phyloP scores from a whole-genome alignment of 2,329 filamentous ascomycete genomes.

The Helminthosporium solani region DNA sequence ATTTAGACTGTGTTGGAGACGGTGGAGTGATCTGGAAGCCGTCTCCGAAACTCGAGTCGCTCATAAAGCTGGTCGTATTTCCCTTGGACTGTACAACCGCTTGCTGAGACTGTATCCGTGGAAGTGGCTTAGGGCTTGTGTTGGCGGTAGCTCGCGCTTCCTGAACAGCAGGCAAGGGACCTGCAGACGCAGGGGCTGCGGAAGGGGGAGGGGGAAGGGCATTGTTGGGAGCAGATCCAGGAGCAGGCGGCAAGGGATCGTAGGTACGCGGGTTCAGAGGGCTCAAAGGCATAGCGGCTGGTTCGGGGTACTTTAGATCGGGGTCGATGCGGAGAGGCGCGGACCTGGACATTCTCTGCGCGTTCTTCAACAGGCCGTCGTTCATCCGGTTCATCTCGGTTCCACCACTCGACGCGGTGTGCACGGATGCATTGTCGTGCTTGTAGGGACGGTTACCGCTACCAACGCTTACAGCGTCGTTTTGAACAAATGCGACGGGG shows the following conservation, averaged over 20 bases:
- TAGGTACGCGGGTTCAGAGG: constrained; percentile 30
- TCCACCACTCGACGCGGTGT: constrained; percentile 52
- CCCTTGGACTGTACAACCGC: constrained; percentile 36
- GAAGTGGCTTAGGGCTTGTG: constrained; percentile 19
- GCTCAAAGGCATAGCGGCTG: constrained; percentile 27
- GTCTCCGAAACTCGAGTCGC: constrained; percentile 57
- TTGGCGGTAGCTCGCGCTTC: constrained; percentile 27
- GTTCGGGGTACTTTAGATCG: constrained; percentile 40
- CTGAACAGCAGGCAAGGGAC: constrained; percentile 20
- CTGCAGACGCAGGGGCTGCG: constrained; percentile 20
- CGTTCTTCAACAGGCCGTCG: constrained; percentile 57
- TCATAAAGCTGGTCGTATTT: constrained; percentile 46
- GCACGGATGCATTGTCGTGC: constrained; percentile 51
- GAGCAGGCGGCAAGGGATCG: constrained; percentile 13
- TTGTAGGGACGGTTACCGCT: constrained; percentile 28
- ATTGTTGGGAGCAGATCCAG: constrained; percentile 20
- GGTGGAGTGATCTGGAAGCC: constrained; percentile 52
- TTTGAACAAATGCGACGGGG: constrained; percentile 58
- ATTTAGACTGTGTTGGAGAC: constrained; percentile 36
- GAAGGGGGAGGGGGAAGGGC: constrained; percentile 21
- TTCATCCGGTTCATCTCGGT: constrained; percentile 51
- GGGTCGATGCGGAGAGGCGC: constrained; percentile 46
- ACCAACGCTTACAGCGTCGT: constrained; percentile 42
- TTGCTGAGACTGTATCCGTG: constrained; percentile 39
- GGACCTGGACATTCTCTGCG: constrained; percentile 59